Base-by-base conservation (phyloP, 208 protist genomes). In the Herpetomonas tarakana region DNA sequence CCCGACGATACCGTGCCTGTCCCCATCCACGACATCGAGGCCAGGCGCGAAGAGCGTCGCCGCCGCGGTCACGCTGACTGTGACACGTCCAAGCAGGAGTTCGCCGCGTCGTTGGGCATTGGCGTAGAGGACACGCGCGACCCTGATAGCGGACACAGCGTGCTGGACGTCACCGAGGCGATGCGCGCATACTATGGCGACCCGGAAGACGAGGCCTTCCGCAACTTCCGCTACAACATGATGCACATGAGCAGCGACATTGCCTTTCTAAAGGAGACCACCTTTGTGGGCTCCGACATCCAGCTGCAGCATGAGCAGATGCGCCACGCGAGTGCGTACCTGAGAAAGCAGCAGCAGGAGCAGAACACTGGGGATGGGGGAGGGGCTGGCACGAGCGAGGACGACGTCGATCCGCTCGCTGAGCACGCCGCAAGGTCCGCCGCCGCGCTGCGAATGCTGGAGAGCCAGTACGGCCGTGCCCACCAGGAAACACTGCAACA, bases 131-230 rank as follows among this genome's bases (percentile, higher is more conserved):
- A 82, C 52, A 78, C 68, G 41, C n/a, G 58, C 2, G 68, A 86
- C 56, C 72, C 77, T 0, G 55, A 50, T 35, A 71, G 54, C 7
- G 52, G 64, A 18, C 14, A 65, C 29, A 75, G 68, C 59, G 41
- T 57, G 2, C 58, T 92, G 4, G 59, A 76, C 0, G 55, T 74
- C 1, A 62, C 63, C 11, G 70, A 70, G n/a, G 67, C 55, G 3
- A 51, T 69, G 21, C 65, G 68, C 2, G 63, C 62, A 35, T 90
- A 93, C 73, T 81, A 73, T 52, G 78, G 82, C 9, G 76, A 86
- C 63, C 72, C 74, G 12, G 72, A 82, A 21, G 79, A 81, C 26
- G 75, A 83, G 41, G 65, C 66, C 3, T 93, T 83, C 54, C 62
- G 69, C 18, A 38, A 44, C 26, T 76, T 86, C 38, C 46, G 58